Conservation (phyloP, 2,329 filamentous ascomycete genomes). For the Sordariomycetes sp. region DNA sequence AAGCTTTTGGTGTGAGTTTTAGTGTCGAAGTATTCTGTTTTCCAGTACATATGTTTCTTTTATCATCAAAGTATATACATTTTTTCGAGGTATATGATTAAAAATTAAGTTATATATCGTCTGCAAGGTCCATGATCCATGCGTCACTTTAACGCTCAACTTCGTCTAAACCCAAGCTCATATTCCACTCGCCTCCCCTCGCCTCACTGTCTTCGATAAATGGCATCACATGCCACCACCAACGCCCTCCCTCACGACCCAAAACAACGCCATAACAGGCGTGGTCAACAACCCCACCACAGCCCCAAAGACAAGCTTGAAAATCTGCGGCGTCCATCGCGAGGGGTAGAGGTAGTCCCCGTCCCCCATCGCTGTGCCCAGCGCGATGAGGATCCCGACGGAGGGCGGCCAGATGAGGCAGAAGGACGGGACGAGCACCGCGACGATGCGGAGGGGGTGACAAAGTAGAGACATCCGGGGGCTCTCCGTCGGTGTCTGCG, state of each 20-base stretch:
- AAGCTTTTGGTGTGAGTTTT: too few relatives aligned
- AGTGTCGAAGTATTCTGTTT: neutral
- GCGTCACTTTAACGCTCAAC: neutral
- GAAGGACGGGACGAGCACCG: constrained; percentile 23
- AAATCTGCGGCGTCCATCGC: constrained; percentile 32
- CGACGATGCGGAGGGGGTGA: constrained; percentile 26
- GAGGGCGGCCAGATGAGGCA: constrained; percentile 26
- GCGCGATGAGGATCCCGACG: constrained; percentile 26
- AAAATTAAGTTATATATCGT: neutral
- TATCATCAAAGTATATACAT: neutral
- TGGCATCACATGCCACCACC: constrained; percentile 8
- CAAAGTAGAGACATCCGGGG: constrained; percentile 18
- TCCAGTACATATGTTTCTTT: neutral
- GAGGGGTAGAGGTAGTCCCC: constrained; percentile 28
- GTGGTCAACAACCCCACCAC: constrained; percentile 30
- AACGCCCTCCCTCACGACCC: constrained; percentile 35
- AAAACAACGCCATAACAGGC: constrained; percentile 32
- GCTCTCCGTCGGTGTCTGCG: neutral
- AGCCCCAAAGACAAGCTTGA: constrained; percentile 34
- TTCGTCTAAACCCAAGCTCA: neutral
- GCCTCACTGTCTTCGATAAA: neutral
- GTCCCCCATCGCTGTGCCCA: constrained; percentile 16
- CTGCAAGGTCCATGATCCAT: neutral
- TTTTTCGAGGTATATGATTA: neutral
- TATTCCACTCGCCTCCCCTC: neutral